A percentile compares a stretch with the other conserved stretches of the same genome.
These are phyloP conservation scores for Haberlea rhodopensis DNA, from an alignment of 257 asterid species.

Conservation along the genomic window DNA sequence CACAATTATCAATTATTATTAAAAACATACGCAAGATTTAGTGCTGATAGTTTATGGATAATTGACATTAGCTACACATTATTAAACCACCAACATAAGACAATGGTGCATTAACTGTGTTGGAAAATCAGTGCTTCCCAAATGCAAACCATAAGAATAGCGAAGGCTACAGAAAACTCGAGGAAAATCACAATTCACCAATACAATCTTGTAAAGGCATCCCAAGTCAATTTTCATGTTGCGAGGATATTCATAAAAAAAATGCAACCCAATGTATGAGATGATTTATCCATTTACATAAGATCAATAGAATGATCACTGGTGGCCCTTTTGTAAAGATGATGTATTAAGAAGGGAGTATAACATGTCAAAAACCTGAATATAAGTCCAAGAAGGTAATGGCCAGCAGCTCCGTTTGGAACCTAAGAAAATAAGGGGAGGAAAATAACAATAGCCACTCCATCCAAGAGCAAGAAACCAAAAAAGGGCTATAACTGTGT, in stretches of 20 bases:
- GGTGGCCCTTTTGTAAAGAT: background rate
- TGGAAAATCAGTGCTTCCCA: slow-evolving; percentile 12
- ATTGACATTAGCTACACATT: background rate
- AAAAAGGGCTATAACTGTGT: background rate
- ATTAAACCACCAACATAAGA: background rate
- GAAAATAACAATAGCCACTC: slow-evolving; percentile 18
- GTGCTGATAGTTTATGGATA: background rate
- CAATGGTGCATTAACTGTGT: background rate
- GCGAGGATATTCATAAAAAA: background rate
- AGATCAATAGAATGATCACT: slow-evolving; percentile 10
- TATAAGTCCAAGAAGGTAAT: slow-evolving; percentile 93
- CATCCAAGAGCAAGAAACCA: slow-evolving; percentile 21
- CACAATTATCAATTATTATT: too few species aligned
- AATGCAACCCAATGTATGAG: slow-evolving; percentile 7
- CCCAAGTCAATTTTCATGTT: slow-evolving; percentile 9
- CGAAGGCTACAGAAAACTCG: background rate
- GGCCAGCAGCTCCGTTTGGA: slow-evolving; percentile 99
- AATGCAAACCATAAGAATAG: background rate
- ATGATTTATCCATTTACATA: slow-evolving; percentile 9
- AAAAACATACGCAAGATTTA: background rate
- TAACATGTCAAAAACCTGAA: slow-evolving; percentile 57
- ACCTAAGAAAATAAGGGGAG: slow-evolving; percentile 51
- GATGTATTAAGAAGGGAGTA: slow-evolving; percentile 16
- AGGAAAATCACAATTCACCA: slow-evolving; percentile 7
- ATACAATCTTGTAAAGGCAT: slow-evolving; percentile 3